A percentile compares a stretch with the other conserved stretches of the same genome.
Evolutionary conservation across 1,284 basidiomycete genomes (phyloP).

Genomic region (Papiliotrema flavescens): DNA sequence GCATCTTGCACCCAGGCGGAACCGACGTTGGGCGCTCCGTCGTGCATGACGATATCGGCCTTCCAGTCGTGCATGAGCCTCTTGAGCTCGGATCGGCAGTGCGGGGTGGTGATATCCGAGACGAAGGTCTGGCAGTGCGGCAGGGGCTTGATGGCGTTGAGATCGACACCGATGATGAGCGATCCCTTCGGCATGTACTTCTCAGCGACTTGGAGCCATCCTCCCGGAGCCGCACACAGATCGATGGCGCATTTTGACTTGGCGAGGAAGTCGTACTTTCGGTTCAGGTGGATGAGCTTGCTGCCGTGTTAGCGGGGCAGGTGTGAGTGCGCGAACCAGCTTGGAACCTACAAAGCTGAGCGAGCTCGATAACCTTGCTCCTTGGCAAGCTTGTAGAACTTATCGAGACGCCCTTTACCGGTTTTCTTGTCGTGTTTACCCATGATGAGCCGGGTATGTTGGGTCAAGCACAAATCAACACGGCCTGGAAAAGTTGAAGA

Average conservation of each 20-base stretch:
- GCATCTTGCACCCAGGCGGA: slow-evolving; percentile 99
- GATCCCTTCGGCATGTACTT: slow-evolving; percentile 97
- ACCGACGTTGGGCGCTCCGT: slow-evolving; percentile 99
- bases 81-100: slow-evolving; percentile 84
- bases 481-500: not conserved
- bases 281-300: slow-evolving; percentile 99
- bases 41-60: slow-evolving; percentile 99
- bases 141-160: slow-evolving; percentile 94
- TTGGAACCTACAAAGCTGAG: slow-evolving; percentile 71
- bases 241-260: slow-evolving; percentile 92
- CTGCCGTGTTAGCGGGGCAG: slow-evolving; percentile 15
- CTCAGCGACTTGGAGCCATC: slow-evolving; percentile 97
- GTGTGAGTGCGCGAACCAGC: not conserved
- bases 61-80: slow-evolving; percentile 97
- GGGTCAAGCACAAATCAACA: not conserved
- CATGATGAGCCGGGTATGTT: slow-evolving; percentile 31
- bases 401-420: slow-evolving; percentile 85
- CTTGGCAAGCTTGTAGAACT: slow-evolving; percentile 75
- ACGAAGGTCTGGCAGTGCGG: slow-evolving; percentile 90
- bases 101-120: slow-evolving; percentile 89
- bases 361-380: slow-evolving; percentile 99
- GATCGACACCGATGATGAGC: slow-evolving; percentile 93
- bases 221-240: slow-evolving; percentile 97
- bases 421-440: slow-evolving; percentile 54
- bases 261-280: slow-evolving; percentile 92